Base-by-base conservation (phyloP, 2,329 filamentous ascomycete genomes). In the Atkinsonella texensis region DNA sequence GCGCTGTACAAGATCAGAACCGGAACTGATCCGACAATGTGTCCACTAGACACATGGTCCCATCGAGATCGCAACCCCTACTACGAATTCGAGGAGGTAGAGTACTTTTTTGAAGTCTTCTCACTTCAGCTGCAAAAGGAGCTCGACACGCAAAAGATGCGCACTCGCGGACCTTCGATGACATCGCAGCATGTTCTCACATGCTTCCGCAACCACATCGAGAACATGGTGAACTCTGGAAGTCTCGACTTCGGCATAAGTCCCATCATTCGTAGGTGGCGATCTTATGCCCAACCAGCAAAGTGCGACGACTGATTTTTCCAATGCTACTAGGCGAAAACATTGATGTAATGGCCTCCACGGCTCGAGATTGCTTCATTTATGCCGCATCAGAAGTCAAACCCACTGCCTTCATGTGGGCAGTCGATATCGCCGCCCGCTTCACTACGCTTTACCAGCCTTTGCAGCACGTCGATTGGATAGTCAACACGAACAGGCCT, bases 101-200 rank as follows among this genome's bases (percentile, higher is more conserved):
- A 60, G 2, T 56, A 57, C 41, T 64, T 62, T 48, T 63, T 63
- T 46, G 58, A 64, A 41, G 46, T 60, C 3, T 58, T 63, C 15
- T 60, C 60, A 3, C 54, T 63, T 6, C 46, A 60, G 2, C 51
- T 65, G 1, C 59, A 63, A 38, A 50, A 39, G 2, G 60, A 64
- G 44, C 63, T 57, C 46, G 20, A 35, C 4, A 39, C 18, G 1
- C 53, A 59, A 43, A 17, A 8, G 1, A 52, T 51, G 41, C 53
- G 28, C 35, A 50, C 50, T 2, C 28, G 46, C 3, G 9, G 20
- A 0, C 59, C 57, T 1, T 58, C 60, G 6, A 43, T 57, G 53
- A 49, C 50, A 10, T 46, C 59, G 2, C 57, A 63, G 31, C 57
- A 62, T 46, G 56, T 63, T 48, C 50, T 62, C 4, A 59, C 56